Base-by-base conservation (phyloP, 1,139 yeast species). In the Yamadazyma buinensis region DNA sequence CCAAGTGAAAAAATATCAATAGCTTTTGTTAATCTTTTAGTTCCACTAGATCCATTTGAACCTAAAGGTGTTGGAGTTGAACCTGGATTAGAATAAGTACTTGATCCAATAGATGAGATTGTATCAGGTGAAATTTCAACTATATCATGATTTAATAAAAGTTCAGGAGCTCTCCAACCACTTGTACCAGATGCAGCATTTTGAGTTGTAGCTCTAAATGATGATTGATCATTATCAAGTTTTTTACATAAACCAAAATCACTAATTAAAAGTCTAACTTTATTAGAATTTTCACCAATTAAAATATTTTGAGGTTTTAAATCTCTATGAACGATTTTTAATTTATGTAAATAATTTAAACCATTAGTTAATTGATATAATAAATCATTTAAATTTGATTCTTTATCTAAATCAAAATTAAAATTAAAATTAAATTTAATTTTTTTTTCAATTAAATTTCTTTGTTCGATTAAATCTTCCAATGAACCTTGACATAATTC, bases 141-240 rank as follows among this genome's bases (percentile, higher is more conserved):
- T 32, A 63, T 54, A 35, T 67, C 72, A 28, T 66, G 67, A 39
- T 64, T 62, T 31, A 77, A 64, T 28, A 86, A 61, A 24, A 92
- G 64, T 53, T 92, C 99, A 0, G 98, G 98, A 0, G 98, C 97
- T 47, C 97, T 75, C 98, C 98, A 92, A 1, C 99, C 99, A 7
- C 92, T 77, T 0, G 98, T 92, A 2, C 99, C 99, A 48, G 66
- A 67, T 0, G 97, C 95, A 9, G 95, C 95, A 51, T 87, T 84
- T 21, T 88, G 88, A 1, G 92, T 81, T 1, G 96, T 90, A 0
- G 97, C 95, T 44, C 92, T 74, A 56, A 92, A 92, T 7, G 96
- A 86, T 1, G 95, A 84, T 57, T 92, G 97, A 48, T 88, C 97
- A 13, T 80, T 78, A 43, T 92, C 98, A 35, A 92, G 63, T 52